phyloP scores from a whole-genome alignment of 2,329 filamentous ascomycete genomes.

The Cordyceps javanica region DNA sequence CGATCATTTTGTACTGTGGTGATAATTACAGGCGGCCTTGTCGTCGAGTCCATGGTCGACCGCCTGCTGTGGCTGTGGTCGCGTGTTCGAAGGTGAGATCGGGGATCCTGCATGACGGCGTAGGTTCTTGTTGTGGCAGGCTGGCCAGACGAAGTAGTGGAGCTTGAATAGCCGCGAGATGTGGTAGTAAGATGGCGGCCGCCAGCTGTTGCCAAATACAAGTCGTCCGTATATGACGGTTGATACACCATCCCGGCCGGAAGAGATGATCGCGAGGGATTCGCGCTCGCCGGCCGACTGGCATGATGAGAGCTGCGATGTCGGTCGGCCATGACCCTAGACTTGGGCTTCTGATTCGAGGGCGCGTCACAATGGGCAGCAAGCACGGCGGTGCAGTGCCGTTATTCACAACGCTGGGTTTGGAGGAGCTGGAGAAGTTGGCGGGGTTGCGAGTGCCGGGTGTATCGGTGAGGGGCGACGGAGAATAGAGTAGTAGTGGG shows the following conservation, averaged over 20 bases:
- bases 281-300: slow-evolving; percentile 39
- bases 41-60: slow-evolving; percentile 44
- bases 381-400: neutral
- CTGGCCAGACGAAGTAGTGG: slow-evolving; percentile 28
- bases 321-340: slow-evolving; percentile 39
- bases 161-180: slow-evolving; percentile 28
- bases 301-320: slow-evolving; percentile 35
- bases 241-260: slow-evolving; percentile 45
- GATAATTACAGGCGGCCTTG: slow-evolving; percentile 50
- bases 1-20: slow-evolving; percentile 44
- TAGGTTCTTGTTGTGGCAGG: slow-evolving; percentile 49
- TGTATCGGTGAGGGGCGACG: neutral
- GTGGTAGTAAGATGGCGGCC: slow-evolving; percentile 26
- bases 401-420: neutral
- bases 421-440: neutral
- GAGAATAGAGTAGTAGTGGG: too few relatives aligned
- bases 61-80: slow-evolving; percentile 44
- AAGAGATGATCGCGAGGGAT: slow-evolving; percentile 47
- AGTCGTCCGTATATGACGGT: slow-evolving; percentile 45
- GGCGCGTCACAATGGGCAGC: neutral
- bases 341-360: neutral
- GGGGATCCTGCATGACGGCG: slow-evolving; percentile 47
- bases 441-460: neutral
- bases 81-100: slow-evolving; percentile 40
- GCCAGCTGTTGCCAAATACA: slow-evolving; percentile 46